Percentiles rank a stretch among this genome's conserved stretches.
phyloP scores from a whole-genome alignment of 352 stramenopile species.

The Globisporangium takayamanum region DNA sequence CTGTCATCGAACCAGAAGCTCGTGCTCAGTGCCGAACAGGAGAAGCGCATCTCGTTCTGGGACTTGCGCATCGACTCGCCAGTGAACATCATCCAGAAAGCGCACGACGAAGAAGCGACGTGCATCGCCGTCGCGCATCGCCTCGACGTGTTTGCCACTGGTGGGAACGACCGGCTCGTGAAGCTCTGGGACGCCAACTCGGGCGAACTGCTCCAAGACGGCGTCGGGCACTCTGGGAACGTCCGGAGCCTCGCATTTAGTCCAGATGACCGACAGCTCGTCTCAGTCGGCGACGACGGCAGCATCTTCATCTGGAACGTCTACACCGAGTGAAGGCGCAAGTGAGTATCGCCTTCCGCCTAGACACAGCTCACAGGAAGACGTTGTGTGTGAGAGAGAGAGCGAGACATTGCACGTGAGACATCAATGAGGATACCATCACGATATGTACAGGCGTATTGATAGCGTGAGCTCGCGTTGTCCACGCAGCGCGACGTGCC shows the following conservation, averaged over 20 bases:
- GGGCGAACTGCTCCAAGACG: conserved; percentile 58
- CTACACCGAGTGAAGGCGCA: conserved; percentile 34
- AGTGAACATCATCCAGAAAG: conserved; percentile 69
- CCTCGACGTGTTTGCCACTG: conserved; percentile 84
- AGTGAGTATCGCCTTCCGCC: too few species aligned
- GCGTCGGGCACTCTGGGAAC: conserved; percentile 69
- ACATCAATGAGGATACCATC: too few species aligned
- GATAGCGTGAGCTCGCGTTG: too few species aligned
- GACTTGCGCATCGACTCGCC: conserved; percentile 84
- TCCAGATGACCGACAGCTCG: conserved; percentile 88
- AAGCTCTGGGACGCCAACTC: conserved; percentile 83
- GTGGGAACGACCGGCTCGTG: conserved; percentile 80
- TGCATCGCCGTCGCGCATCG: conserved; percentile 83
- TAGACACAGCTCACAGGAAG: not conserved
- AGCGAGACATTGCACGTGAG: too few species aligned
- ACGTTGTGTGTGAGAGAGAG: not conserved
- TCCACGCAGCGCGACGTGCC: too few species aligned
- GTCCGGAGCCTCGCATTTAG: conserved; percentile 81
- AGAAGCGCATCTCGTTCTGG: conserved; percentile 92
- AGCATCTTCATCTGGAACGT: conserved; percentile 92
- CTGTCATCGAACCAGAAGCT: conserved; percentile 83
- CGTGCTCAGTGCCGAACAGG: conserved; percentile 89
- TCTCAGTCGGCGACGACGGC: conserved; percentile 88
- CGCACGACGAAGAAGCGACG: conserved; percentile 83
- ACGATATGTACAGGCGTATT: too few species aligned